phyloP scores from a whole-genome alignment of 495 filamentous ascomycete genomes.

The Xylaria grammica region DNA sequence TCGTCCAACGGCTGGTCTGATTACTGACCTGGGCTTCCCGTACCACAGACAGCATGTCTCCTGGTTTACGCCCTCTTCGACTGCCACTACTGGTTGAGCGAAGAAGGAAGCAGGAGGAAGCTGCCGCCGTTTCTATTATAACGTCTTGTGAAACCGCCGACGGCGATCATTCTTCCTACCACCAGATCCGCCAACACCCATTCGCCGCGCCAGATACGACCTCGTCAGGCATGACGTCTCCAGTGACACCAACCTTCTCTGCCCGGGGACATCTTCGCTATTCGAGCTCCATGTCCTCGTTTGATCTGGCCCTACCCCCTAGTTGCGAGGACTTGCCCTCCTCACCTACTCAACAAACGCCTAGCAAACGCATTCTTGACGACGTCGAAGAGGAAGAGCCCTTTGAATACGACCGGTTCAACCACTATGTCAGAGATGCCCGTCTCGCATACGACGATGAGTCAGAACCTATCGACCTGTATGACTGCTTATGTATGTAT shows the following conservation, averaged over 20 bases:
- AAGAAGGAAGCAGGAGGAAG: slow-evolving; percentile 48
- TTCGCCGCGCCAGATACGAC: slow-evolving; percentile 53
- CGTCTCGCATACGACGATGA: slow-evolving; percentile 24
- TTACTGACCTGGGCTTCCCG: slow-evolving; percentile 15
- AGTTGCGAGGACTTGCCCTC: slow-evolving; percentile 49
- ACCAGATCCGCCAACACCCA: slow-evolving; percentile 19
- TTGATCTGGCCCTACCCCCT: slow-evolving; percentile 45
- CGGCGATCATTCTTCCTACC: slow-evolving; percentile 6
- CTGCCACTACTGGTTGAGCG: slow-evolving; percentile 59
- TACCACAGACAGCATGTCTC: slow-evolving; percentile 47
- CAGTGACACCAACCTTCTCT: slow-evolving; percentile 66
- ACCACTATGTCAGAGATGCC: slow-evolving; percentile 51
- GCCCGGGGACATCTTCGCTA: slow-evolving; percentile 60
- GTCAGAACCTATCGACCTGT: slow-evolving; percentile 39
- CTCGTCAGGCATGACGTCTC: slow-evolving; percentile 63
- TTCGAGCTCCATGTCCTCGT: slow-evolving; percentile 58
- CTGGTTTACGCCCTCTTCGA: slow-evolving; percentile 55
- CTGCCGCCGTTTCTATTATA: slow-evolving; percentile 23
- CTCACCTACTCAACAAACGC: slow-evolving; percentile 46
- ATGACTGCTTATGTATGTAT: slow-evolving; percentile 60
- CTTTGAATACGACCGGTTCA: slow-evolving; percentile 58
- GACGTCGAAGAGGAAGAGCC: slow-evolving; percentile 64
- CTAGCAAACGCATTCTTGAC: slow-evolving; percentile 56
- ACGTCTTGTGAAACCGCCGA: background rate
- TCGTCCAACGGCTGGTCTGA: slow-evolving; percentile 21